phyloP scores from a whole-genome alignment of 805 yeast genomes.

The Ogataea corticis region DNA sequence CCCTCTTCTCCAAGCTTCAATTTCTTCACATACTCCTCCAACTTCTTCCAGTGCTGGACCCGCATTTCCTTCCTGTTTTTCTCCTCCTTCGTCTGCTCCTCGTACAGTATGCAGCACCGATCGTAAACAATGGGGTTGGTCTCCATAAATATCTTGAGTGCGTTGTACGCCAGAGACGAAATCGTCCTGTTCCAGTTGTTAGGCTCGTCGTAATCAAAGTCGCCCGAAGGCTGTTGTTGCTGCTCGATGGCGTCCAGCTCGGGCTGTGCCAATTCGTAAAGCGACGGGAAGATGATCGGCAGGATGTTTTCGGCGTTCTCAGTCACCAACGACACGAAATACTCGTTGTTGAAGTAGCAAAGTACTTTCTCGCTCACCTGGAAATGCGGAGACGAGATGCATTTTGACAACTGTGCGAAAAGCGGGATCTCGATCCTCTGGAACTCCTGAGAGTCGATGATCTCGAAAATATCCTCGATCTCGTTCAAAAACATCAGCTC shows the following conservation, averaged over 20 bases:
- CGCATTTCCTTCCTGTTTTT: slow-evolving; percentile 61
- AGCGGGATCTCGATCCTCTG: slow-evolving; percentile 88
- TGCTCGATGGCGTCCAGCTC: slow-evolving; percentile 34
- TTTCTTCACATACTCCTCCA: slow-evolving; percentile 58
- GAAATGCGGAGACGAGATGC: slow-evolving; percentile 93
- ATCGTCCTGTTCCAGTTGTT: slow-evolving; percentile 92
- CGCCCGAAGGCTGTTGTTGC: slow-evolving; percentile 29
- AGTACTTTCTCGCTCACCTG: slow-evolving; percentile 96
- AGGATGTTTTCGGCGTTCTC: slow-evolving; percentile 90
- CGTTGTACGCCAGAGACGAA: slow-evolving; percentile 86
- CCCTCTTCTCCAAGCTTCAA: slow-evolving; percentile 30
- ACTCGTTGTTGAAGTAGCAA: slow-evolving; percentile 93
- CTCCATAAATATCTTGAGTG: slow-evolving; percentile 89
- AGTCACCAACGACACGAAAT: slow-evolving; percentile 83
- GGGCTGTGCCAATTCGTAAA: slow-evolving; percentile 73
- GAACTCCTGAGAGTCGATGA: slow-evolving; percentile 91
- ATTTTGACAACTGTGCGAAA: slow-evolving; percentile 89
- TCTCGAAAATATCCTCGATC: slow-evolving; percentile 94
- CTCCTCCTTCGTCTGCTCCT: slow-evolving; percentile 76
- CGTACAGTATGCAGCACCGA: slow-evolving; percentile 85
- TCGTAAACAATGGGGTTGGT: slow-evolving; percentile 89
- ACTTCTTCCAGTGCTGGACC: slow-evolving; percentile 67
- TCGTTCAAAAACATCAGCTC: slow-evolving; percentile 96
- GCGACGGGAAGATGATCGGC: slow-evolving; percentile 87
- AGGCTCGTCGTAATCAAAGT: slow-evolving; percentile 44